Conservation (phyloP, 75 land plant species). For the Sequoia sempervirens region DNA sequence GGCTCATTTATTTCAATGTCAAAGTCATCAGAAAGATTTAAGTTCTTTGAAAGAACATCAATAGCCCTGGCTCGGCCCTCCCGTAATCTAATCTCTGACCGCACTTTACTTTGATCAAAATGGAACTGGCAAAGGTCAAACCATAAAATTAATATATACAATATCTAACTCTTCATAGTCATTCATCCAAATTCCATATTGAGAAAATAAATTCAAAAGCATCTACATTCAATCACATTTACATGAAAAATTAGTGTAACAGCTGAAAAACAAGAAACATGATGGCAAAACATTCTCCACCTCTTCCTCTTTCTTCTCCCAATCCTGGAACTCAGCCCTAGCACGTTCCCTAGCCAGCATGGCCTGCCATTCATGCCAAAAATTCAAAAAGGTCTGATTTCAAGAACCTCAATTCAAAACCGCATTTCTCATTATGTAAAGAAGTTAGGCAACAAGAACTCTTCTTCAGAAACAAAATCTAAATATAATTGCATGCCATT, state of each 20-base stretch:
- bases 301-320: constrained; percentile 99
- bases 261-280: background rate
- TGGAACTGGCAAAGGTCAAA: constrained; percentile 63
- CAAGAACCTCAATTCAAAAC: background rate
- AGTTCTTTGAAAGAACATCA: constrained; percentile 78
- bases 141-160: no score
- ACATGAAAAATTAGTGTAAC: background rate
- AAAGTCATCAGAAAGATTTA: constrained; percentile 74
- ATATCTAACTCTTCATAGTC: background rate
- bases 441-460: background rate
- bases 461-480: background rate
- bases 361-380: constrained; percentile 41
- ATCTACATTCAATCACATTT: background rate
- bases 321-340: constrained; percentile 94
- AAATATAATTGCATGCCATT: background rate
- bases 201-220: background rate
- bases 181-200: background rate
- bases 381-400: background rate
- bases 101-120: constrained; percentile 96
- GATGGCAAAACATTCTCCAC: constrained; percentile 22
- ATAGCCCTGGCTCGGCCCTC: constrained; percentile 95
- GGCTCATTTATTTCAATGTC: constrained; percentile 89
- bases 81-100: constrained; percentile 84
- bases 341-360: constrained; percentile 93
- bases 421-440: background rate